phyloP scores from a whole-genome alignment of 1,139 yeast genomes.

The Nakaseomyces kungkrabaensis region DNA sequence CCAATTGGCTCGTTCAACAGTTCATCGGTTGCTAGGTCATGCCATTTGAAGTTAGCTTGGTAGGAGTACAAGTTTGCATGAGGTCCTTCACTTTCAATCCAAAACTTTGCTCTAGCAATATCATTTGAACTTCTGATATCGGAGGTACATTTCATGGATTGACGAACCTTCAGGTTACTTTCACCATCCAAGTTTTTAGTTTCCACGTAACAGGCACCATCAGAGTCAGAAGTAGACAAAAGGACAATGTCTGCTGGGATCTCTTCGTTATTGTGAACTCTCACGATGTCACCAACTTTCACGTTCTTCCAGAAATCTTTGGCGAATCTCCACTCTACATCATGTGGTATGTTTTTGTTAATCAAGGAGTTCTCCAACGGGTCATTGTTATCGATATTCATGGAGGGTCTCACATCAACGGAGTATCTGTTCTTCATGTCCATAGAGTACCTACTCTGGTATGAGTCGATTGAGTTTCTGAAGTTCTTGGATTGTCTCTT shows the following conservation, averaged over 20 bases:
- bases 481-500: slow-evolving; percentile 11
- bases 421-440: slow-evolving; percentile 23
- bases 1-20: slow-evolving; percentile 57
- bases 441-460: slow-evolving; percentile 2
- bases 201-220: slow-evolving; percentile 87
- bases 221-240: slow-evolving; percentile 73
- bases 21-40: slow-evolving; percentile 35
- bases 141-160: slow-evolving; percentile 63
- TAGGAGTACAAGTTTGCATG: slow-evolving; percentile 72
- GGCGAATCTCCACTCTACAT: slow-evolving; percentile 39
- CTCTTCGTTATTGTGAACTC: slow-evolving; percentile 79
- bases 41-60: slow-evolving; percentile 48
- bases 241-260: slow-evolving; percentile 86
- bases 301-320: slow-evolving; percentile 83
- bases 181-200: slow-evolving; percentile 96
- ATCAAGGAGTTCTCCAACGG: slow-evolving; percentile 9
- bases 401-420: slow-evolving; percentile 20
- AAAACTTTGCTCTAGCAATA: slow-evolving; percentile 61
- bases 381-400: slow-evolving; percentile 14
- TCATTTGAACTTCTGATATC: slow-evolving; percentile 57
- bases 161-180: slow-evolving; percentile 77
- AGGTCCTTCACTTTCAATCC: slow-evolving; percentile 89
- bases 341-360: slow-evolving; percentile 20
- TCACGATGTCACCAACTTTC: slow-evolving; percentile 78
- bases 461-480: slow-evolving; percentile 20